Conservation (phyloP, 371 early-diverging fungal genomes). For the Furculomyces boomerangus region DNA sequence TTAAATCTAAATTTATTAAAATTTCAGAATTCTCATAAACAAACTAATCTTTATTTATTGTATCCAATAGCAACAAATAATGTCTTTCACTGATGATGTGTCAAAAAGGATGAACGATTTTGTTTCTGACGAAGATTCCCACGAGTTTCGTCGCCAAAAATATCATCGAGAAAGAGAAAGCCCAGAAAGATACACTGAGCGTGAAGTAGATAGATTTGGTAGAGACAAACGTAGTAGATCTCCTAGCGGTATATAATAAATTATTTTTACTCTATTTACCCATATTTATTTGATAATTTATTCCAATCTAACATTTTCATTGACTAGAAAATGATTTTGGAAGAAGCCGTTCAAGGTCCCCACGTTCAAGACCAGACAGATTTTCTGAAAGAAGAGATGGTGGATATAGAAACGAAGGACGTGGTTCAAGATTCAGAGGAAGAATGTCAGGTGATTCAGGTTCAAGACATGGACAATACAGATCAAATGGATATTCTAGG, state of each 20-base stretch:
- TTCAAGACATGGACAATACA: not conserved
- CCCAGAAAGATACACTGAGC: conserved; percentile 27
- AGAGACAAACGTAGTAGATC: conserved; percentile 32
- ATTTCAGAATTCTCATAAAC: too few relatives aligned
- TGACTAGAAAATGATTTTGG: conserved; percentile 3
- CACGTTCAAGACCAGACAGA: conserved; percentile 23
- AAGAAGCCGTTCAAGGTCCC: conserved; percentile 31
- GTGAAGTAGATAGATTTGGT: conserved; percentile 25
- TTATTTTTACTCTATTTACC: not conserved
- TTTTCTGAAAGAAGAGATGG: conserved; percentile 40
- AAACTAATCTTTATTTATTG: too few relatives aligned
- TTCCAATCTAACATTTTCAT: too few relatives aligned
- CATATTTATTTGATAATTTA: not conserved
- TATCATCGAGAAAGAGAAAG: conserved; percentile 49
- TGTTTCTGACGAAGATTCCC: conserved; percentile 8
- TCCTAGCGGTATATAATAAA: conserved; percentile 19
- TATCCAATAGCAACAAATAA: not conserved
- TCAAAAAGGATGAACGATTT: conserved; percentile 2
- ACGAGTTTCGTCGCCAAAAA: conserved; percentile 28
- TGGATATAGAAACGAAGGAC: conserved; percentile 6
- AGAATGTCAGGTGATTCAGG: not conserved
- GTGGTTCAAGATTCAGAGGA: not conserved
- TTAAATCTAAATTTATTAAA: too few relatives aligned
- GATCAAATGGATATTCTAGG: not conserved
- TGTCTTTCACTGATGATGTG: not conserved